phyloP scores from a whole-genome alignment of 2,329 filamentous ascomycete species.

The Fusarium sp. region DNA sequence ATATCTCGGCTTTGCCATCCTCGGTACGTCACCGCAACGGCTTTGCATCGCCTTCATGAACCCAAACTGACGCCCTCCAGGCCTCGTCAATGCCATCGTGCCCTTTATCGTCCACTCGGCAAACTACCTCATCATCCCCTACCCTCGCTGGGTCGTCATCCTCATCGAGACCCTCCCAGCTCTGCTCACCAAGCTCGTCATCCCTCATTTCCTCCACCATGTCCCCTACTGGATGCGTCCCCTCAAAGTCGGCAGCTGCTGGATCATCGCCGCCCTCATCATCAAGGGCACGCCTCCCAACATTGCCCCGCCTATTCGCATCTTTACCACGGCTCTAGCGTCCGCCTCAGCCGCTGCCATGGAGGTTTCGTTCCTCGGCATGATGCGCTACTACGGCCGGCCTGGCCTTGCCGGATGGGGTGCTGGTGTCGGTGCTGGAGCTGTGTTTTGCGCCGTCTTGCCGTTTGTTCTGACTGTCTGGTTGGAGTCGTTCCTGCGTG shows the following conservation, averaged over 20 bases:
- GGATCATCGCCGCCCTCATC: slow-evolving; percentile 50
- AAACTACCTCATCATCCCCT: slow-evolving; percentile 56
- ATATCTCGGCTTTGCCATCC: slow-evolving; percentile 48
- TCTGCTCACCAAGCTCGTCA: slow-evolving; percentile 48
- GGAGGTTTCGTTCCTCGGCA: slow-evolving; percentile 54
- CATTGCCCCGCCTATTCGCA: slow-evolving; percentile 50
- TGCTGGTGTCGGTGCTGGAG: slow-evolving; percentile 52
- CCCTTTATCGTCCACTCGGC: slow-evolving; percentile 51
- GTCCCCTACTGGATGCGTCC: slow-evolving; percentile 50
- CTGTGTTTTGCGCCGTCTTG: slow-evolving; percentile 48
- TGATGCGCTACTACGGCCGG: slow-evolving; percentile 50
- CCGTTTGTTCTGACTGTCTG: slow-evolving; percentile 51
- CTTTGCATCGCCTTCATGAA: neutral
- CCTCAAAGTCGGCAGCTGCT: slow-evolving; percentile 46
- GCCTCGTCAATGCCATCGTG: slow-evolving; percentile 51
- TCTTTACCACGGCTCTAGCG: slow-evolving; percentile 50
- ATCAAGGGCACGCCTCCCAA: slow-evolving; percentile 52
- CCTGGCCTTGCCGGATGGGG: slow-evolving; percentile 56
- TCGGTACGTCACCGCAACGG: slow-evolving; percentile 33
- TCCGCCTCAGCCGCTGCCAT: slow-evolving; percentile 50
- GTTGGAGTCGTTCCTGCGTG: slow-evolving; percentile 48
- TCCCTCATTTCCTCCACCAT: slow-evolving; percentile 49
- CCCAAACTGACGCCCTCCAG: slow-evolving; percentile 41
- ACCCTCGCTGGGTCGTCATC: slow-evolving; percentile 51
- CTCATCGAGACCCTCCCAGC: slow-evolving; percentile 53